Evolutionary conservation across 2,329 filamentous ascomycete genomes (phyloP), one percentile per base, ranked within the genome.

Genomic region (Pseudogymnoascus sp.): DNA sequence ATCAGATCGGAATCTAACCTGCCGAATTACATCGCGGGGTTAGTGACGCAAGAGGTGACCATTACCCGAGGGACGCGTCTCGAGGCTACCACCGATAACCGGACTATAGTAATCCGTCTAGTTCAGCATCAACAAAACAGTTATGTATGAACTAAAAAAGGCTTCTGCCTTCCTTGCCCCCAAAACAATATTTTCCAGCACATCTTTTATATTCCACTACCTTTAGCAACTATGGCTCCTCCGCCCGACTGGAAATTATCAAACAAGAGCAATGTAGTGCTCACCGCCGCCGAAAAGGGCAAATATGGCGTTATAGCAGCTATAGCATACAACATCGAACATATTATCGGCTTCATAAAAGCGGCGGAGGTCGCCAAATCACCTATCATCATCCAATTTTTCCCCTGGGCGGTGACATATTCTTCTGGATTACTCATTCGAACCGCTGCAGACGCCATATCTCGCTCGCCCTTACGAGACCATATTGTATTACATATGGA

Each of bases 331-430:
- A 87, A 89, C 70, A 76, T 89, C 62, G 87, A 90, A 75, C 84
- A 84, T 59, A 85, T 90, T 66, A 77, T 89, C 5, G 87, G 85
- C 7, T 83, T 83, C n/a, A 82, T 89, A 53, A 79, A 81, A 64
- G 87, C 87, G 18, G 87, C 87, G 34, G 86, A 89, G 74, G 79
- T 79, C 40, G 87, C 86, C 67, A 77, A 78, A 40, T 84, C 85
- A 0, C 86, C 87, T 0, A 77, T 85, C 25, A 85, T 89, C 75
- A 84, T 90, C 72, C 85, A 87, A 36, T 80, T 89, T 67, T 89
- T 89, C 72, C 87, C 87, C 8, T 89, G 86, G 86, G 85, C 82
- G 9, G 78, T 88, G 37, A 78, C 82, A 60, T 88, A 84, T 75
- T 83, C 83, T 9, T 78, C 80, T 64, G 78, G 77, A 3, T 69